Base-by-base conservation (phyloP, 768 basidiomycete species). In the Porphyrellus cyaneotinctus region DNA sequence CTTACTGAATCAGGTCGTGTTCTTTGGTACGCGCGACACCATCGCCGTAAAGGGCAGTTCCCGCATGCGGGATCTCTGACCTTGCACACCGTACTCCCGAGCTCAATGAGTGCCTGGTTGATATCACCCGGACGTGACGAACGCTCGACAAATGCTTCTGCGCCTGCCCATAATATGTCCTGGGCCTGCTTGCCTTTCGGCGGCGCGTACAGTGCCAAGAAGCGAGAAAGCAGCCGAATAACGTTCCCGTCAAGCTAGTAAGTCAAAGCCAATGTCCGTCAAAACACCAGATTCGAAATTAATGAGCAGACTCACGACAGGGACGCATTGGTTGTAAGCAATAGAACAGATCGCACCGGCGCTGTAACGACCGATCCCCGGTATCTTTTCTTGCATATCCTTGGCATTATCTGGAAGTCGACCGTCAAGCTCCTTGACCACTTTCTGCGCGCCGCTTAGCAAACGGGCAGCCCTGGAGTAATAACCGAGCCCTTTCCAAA, bases 401-500 rank as follows among this genome's bases (percentile, higher is more conserved):
- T 79, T 80, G 6, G 88, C 86, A 61, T 88, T 92, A 49, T 83
- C 76, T 2, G 95, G 95, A 14, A 98, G 76, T 52, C 74, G 76
- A 22, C 93, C 93, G 30, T 69, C 70, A 47, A 82, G 80, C 20
- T 87, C 77, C 35, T 74, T 66, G 18, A 92, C 81, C 30, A 81
- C 86, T 56, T 85, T 91, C 67, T 91, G 80, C 0, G 95, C 91
- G n/a, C 88, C 94, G 6, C 75, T 75, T 7, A 97, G 79, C 22
- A 98, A 74, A 20, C 91, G 83, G 42, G 87, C 81, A 17, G 91
- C 92, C 38, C 91, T 82, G 36, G 87, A 88, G 69, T 95, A 95
- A 69, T 94, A 95, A 8, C 93, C 92, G 3, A 95, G 75, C 17
- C 92, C 93, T 66, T 91, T 91, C 95, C 95, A 98, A 10, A 91